Conservation (phyloP, 768 basidiomycete species). For the Ephemerocybe angulata region DNA sequence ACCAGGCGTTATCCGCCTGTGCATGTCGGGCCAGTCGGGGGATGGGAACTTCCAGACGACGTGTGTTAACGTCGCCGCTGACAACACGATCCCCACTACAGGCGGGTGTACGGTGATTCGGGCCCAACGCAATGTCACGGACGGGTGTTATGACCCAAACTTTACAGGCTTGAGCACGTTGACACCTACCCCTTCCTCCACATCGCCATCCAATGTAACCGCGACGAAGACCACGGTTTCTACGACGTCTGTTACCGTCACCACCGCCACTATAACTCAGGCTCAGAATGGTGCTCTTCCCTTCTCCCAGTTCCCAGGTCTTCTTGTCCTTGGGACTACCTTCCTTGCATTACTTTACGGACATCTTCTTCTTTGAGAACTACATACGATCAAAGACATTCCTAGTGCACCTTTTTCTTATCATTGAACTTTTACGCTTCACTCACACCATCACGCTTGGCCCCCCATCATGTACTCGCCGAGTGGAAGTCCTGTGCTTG, state of each 20-base stretch:
- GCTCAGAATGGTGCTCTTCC: not conserved
- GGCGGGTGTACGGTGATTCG: slow-evolving; percentile 4
- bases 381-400: too few species aligned
- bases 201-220: not conserved
- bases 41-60: slow-evolving; percentile 10
- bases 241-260: not conserved
- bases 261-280: not conserved
- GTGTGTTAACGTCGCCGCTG: slow-evolving; percentile 6
- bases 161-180: not conserved
- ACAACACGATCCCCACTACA: not conserved
- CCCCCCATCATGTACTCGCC: too few species aligned
- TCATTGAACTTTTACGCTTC: too few species aligned
- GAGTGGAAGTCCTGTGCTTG: not conserved
- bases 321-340: too few species aligned
- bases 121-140: slow-evolving; percentile 5
- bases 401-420: too few species aligned
- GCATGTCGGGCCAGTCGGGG: slow-evolving; percentile 10
- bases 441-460: too few species aligned
- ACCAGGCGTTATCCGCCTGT: slow-evolving; percentile 7
- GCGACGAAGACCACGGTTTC: not conserved
- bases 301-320: too few species aligned
- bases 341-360: too few species aligned
- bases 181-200: slow-evolving; percentile 1
- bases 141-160: slow-evolving; percentile 8
- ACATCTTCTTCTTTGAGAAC: too few species aligned